Conservation (phyloP, 1,139 yeast genomes). For the Petasospora fabianii region DNA sequence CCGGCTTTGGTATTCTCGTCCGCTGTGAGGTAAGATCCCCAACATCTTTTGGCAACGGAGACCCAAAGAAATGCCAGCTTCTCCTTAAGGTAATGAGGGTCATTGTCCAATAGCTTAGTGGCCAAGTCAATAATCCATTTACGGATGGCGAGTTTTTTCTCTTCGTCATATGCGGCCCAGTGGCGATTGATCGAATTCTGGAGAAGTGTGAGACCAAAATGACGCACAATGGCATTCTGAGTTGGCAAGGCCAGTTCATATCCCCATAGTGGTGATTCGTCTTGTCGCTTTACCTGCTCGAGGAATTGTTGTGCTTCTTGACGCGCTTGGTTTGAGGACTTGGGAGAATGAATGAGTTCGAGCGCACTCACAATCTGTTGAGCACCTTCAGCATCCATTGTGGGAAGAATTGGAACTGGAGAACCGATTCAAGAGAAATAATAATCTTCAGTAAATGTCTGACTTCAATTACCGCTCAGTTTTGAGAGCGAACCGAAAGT, state of each 20-base stretch:
- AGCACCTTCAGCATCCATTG: conserved; percentile 23
- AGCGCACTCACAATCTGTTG: conserved; percentile 58
- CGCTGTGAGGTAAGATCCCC: conserved; percentile 60
- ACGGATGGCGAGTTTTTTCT: conserved; percentile 66
- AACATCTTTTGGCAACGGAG: conserved; percentile 82
- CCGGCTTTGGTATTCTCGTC: conserved; percentile 29
- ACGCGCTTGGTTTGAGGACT: conserved; percentile 60
- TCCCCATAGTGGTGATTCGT: conserved; percentile 92
- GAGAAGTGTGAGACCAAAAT: conserved; percentile 80
- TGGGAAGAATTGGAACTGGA: background rate
- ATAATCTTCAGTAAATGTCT: no score
- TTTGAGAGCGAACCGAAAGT: no score
- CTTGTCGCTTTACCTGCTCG: conserved; percentile 70
- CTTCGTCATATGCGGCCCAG: conserved; percentile 55
- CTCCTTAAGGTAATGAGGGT: conserved; percentile 88
- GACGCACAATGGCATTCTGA: conserved; percentile 71
- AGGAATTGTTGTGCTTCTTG: conserved; percentile 70
- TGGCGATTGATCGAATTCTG: conserved; percentile 64
- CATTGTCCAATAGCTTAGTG: conserved; percentile 50
- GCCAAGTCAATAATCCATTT: conserved; percentile 84
- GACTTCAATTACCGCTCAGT: no score
- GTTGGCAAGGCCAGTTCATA: conserved; percentile 74
- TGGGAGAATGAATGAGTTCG: conserved; percentile 72
- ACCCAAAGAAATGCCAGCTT: conserved; percentile 92
- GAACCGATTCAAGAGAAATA: no score